phyloP scores from a whole-genome alignment of 2,329 filamentous ascomycete genomes.

The Fusarium oxysporum region DNA sequence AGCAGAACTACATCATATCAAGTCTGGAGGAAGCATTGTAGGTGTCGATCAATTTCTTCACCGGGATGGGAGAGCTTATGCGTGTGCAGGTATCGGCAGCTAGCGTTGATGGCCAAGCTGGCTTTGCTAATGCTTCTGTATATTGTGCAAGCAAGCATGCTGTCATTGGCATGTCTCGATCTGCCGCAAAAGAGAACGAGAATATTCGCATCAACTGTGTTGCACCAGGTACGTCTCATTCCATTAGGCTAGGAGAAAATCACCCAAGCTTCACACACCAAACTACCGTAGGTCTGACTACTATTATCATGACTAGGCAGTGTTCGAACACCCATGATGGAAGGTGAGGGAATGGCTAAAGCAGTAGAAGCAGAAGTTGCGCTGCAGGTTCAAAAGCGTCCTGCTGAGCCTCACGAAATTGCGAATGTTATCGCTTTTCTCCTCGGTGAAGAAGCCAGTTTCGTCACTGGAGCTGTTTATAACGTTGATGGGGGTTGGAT shows the following conservation, averaged over 20 bases:
- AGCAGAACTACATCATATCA: background rate
- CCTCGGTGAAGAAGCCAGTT: background rate
- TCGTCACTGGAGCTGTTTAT: background rate
- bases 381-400: background rate
- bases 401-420: background rate
- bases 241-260: background rate
- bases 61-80: background rate
- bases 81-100: background rate
- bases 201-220: background rate
- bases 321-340: background rate
- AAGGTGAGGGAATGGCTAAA: background rate
- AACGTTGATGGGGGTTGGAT: background rate
- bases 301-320: background rate
- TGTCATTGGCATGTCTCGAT: background rate
- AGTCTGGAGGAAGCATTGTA: background rate
- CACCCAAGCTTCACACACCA: background rate
- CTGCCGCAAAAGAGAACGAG: background rate
- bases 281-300: background rate
- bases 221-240: background rate
- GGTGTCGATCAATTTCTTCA: accelerated
- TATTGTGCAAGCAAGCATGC: background rate
- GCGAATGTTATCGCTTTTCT: background rate
- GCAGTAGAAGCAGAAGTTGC: background rate
- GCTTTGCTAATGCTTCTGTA: background rate
- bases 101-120: background rate